A percentile compares a stretch with the other conserved stretches of the same genome.
These are phyloP conservation scores for Gnomoniopsis smithogilvyi DNA, from an alignment of 2,329 filamentous ascomycete species.

Conservation along the genomic window DNA sequence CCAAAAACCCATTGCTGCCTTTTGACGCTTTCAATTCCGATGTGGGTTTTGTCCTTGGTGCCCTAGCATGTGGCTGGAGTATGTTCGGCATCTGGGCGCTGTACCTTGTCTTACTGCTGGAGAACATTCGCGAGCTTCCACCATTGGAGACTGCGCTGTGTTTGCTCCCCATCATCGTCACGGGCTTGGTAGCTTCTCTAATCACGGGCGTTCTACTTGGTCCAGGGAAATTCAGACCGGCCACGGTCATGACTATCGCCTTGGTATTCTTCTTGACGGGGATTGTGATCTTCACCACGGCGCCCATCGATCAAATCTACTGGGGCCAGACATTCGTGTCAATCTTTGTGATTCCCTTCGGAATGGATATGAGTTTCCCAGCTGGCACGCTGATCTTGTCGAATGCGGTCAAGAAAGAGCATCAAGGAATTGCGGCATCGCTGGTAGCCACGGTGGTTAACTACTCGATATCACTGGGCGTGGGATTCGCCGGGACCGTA, in stretches of 20 bases:
- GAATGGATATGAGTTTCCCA: constrained; percentile 57
- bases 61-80: constrained; percentile 51
- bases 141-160: constrained; percentile 30
- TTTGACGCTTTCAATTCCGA: constrained; percentile 46
- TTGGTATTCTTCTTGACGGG: constrained; percentile 25
- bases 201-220: constrained; percentile 30
- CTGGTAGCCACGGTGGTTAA: constrained; percentile 56
- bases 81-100: constrained; percentile 53
- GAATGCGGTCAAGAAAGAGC: constrained; percentile 31
- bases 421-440: constrained; percentile 33
- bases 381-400: constrained; percentile 49
- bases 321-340: constrained; percentile 52
- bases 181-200: constrained; percentile 29
- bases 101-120: constrained; percentile 48
- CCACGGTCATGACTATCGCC: constrained; percentile 24
- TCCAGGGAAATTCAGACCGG: constrained; percentile 25
- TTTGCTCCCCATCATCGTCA: constrained; percentile 24
- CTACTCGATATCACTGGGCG: constrained; percentile 53
- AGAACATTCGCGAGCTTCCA: constrained; percentile 31
- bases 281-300: constrained; percentile 25
- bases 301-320: constrained; percentile 46
- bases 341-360: constrained; percentile 43
- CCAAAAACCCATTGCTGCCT: constrained; percentile 54
- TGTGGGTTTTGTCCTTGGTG: constrained; percentile 52
- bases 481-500: constrained; percentile 54